These are phyloP conservation scores for Pseudogymnoascus verrucosus DNA, from an alignment of 2,329 filamentous ascomycete genomes.

Conservation along the genomic window DNA sequence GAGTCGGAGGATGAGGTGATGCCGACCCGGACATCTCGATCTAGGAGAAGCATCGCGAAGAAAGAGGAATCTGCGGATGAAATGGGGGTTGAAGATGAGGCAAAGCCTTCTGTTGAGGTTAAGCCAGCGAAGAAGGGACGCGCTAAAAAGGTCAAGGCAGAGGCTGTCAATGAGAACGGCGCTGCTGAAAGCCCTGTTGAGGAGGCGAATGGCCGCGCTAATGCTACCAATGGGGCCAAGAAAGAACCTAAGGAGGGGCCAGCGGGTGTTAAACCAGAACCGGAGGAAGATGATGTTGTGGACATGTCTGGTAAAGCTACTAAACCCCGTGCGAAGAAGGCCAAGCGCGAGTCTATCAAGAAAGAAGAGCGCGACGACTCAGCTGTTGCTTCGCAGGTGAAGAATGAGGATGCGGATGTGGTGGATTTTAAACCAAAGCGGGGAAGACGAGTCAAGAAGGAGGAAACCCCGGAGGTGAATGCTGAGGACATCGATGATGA, in stretches of 20 bases:
- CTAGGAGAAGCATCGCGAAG: slow-evolving; percentile 29
- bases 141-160: slow-evolving; percentile 17
- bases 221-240: neutral
- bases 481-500: slow-evolving; percentile 17
- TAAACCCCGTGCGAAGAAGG: slow-evolving; percentile 30
- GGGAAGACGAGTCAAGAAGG: slow-evolving; percentile 25
- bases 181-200: slow-evolving; percentile 14
- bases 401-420: slow-evolving; percentile 23
- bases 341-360: slow-evolving; percentile 20
- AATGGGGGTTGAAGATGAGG: neutral
- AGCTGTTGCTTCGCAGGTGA: slow-evolving; percentile 18
- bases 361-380: slow-evolving; percentile 15
- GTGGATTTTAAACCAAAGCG: slow-evolving; percentile 26
- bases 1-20: slow-evolving; percentile 11
- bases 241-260: neutral
- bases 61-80: slow-evolving; percentile 27
- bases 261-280: slow-evolving; percentile 10
- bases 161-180: neutral
- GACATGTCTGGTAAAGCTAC: slow-evolving; percentile 18
- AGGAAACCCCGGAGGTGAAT: slow-evolving; percentile 19
- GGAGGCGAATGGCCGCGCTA: slow-evolving; percentile 3
- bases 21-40: slow-evolving; percentile 16
- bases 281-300: slow-evolving; percentile 22
- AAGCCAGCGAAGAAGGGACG: slow-evolving; percentile 22
- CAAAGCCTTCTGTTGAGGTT: neutral